Percentiles rank a stretch among this genome's conserved stretches.
phyloP scores from a whole-genome alignment of 768 basidiomycete species.

The Tricholoma bakamatsutake region DNA sequence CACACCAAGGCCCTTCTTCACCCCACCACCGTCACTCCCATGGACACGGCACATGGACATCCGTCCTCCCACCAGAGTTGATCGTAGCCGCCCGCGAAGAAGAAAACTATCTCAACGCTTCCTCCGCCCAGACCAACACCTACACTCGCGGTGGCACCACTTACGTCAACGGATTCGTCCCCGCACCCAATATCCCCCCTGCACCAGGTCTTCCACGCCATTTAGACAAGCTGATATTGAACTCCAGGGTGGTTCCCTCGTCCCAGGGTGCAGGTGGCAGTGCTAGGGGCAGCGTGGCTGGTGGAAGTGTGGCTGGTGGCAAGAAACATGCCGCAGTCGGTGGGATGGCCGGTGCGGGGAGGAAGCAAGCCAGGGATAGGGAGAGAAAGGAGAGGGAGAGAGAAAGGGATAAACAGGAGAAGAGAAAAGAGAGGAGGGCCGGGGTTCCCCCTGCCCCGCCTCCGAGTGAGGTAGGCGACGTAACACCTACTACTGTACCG shows the following conservation, averaged over 20 bases:
- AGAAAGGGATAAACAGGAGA: slow-evolving; percentile 14
- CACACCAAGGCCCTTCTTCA: slow-evolving; percentile 6
- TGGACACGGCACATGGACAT: slow-evolving; percentile 54
- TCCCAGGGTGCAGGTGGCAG: slow-evolving; percentile 17
- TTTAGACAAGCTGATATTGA: slow-evolving; percentile 91
- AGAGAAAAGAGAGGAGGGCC: slow-evolving; percentile 18
- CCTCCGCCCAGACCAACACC: slow-evolving; percentile 28
- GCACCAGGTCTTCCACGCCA: slow-evolving; percentile 88
- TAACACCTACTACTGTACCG: slow-evolving; percentile 11
- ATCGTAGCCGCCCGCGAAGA: slow-evolving; percentile 78
- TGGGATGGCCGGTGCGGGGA: slow-evolving; percentile 12
- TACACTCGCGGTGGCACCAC: slow-evolving; percentile 13
- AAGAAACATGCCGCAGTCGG: slow-evolving; percentile 15
- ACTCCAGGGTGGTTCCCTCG: slow-evolving; percentile 33
- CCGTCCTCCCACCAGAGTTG: slow-evolving; percentile 70
- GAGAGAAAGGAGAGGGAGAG: slow-evolving; percentile 24
- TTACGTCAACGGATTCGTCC: slow-evolving; percentile 36
- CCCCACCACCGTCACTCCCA: slow-evolving; percentile 7
- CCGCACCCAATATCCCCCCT: slow-evolving; percentile 77
- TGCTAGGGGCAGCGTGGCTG: slow-evolving; percentile 15
- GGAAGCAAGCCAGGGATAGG: slow-evolving; percentile 4
- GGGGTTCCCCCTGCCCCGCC: slow-evolving; percentile 14
- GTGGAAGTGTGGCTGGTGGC: slow-evolving; percentile 8
- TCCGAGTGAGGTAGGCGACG: slow-evolving; percentile 13
- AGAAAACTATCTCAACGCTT: slow-evolving; percentile 62